phyloP scores from a whole-genome alignment of 352 stramenopile species.

The Globisporangium perplexum region DNA sequence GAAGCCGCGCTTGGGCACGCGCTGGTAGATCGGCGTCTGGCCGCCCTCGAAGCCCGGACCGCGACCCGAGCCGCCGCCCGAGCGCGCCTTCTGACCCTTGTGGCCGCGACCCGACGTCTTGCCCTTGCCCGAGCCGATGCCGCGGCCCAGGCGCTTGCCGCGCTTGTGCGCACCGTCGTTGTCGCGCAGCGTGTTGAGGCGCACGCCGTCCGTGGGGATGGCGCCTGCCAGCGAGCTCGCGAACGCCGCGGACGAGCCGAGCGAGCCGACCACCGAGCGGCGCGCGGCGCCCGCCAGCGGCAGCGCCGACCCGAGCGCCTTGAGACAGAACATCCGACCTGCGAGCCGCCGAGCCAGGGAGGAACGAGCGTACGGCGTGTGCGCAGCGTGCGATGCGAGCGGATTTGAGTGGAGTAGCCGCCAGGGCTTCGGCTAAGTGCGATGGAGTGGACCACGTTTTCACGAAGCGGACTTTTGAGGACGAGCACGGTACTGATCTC shows the following conservation, averaged over 20 bases:
- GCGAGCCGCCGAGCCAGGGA: no score
- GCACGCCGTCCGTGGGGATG: slow-evolving; percentile 49
- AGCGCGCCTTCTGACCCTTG: slow-evolving; percentile 96
- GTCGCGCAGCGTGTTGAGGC: slow-evolving; percentile 83
- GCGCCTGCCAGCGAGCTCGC: slow-evolving; percentile 43
- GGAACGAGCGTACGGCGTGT: no score
- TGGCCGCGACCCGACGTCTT: slow-evolving; percentile 96
- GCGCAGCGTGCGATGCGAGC: no score
- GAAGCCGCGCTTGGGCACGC: slow-evolving; percentile 97
- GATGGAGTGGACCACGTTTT: no score
- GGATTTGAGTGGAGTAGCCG: no score
- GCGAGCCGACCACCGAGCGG: neutral
- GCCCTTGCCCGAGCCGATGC: slow-evolving; percentile 90
- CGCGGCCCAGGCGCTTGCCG: slow-evolving; percentile 88
- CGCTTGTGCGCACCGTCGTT: slow-evolving; percentile 87
- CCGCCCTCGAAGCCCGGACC: slow-evolving; percentile 96
- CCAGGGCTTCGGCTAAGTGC: no score
- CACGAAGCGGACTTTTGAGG: no score
- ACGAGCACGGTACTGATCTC: no score
- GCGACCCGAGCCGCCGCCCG: slow-evolving; percentile 73
- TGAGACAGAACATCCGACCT: slow-evolving; percentile 62
- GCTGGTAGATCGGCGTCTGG: slow-evolving; percentile 97
- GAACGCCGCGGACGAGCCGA: slow-evolving; percentile 17
- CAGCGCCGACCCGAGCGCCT: slow-evolving; percentile 48
- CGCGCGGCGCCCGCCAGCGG: slow-evolving; percentile 17